Evolutionary conservation across 2,329 filamentous ascomycete genomes (phyloP).

Genomic region (Penicillium sp.): DNA sequence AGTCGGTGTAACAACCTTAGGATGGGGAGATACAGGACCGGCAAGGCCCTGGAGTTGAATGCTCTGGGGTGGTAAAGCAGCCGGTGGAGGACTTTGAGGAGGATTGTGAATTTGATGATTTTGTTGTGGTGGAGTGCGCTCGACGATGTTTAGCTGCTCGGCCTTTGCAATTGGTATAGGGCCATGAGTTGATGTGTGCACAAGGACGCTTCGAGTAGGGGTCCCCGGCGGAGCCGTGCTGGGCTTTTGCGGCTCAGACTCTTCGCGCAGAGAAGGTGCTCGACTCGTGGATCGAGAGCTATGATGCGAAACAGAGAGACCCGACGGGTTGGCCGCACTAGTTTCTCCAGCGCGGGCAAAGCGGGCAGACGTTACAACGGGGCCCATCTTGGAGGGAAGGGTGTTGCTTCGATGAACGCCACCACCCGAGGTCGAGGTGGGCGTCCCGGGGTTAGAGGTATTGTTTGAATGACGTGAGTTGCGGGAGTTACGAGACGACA

Average conservation of each 20-base stretch:
- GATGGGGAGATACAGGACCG: constrained; percentile 45
- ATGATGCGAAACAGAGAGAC: constrained; percentile 35
- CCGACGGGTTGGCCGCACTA: constrained; percentile 50
- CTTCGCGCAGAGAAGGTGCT: constrained; percentile 30
- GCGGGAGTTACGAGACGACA: constrained; percentile 84
- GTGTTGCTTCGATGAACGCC: constrained; percentile 85
- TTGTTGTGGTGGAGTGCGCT: constrained; percentile 37
- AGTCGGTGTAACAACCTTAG: constrained; percentile 57
- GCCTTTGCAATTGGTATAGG: constrained; percentile 32
- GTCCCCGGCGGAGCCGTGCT: constrained; percentile 16
- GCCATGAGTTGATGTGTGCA: constrained; percentile 41
- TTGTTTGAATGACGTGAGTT: constrained; percentile 74
- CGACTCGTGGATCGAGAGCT: constrained; percentile 38
- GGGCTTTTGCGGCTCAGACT: constrained; percentile 18
- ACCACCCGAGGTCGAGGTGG: constrained; percentile 58
- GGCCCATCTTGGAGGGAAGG: constrained; percentile 86
- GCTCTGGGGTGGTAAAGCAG: constrained; percentile 50
- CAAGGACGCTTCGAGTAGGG: constrained; percentile 28
- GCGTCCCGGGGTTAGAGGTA: constrained; percentile 66
- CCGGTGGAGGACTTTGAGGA: constrained; percentile 6
- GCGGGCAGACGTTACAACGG: constrained; percentile 68
- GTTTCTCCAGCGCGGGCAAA: constrained; percentile 64
- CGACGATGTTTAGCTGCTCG: constrained; percentile 20
- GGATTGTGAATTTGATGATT: constrained; percentile 45
- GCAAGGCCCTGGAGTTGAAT: constrained; percentile 30